Base-by-base conservation (phyloP, 2,329 filamentous ascomycete species). In the Fusarium sp. region DNA sequence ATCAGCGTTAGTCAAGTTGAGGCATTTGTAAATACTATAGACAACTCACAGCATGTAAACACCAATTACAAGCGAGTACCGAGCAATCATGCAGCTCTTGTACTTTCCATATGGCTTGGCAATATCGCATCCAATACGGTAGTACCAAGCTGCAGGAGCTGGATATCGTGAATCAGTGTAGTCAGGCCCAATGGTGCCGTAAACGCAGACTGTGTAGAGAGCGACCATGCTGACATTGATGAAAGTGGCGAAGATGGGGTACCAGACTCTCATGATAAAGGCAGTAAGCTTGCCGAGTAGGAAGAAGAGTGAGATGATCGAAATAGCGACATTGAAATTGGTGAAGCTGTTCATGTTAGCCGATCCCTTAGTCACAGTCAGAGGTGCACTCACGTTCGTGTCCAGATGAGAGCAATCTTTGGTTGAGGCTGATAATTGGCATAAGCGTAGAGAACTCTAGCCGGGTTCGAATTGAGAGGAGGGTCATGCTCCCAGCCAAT, bases 241-340 rank as follows among this genome's bases (percentile, higher is more conserved):
- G 60, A 91, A 68, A 30, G 89, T 80, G 66, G 89, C 90, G 62
- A 95, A 66, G 67, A 93, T 79, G 11, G 93, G 93, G 73, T 86
- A 90, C 86, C 90, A 94, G 77, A 91, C 83, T 79, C 91, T 90
- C 86, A 95, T 90, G 77, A 93, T 89, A 82, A 89, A 91, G 77
- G 89, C 86, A 69, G 92, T 89, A 71, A 89, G 86, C 84, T 94
- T 95, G 80, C 87, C 85, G 48, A 95, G 87, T 70, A 94, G 87
- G 79, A 94, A 86, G 84, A 95, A 95, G 80, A 93, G 91, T 65
- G 90, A 91, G 60, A 94, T 85, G 73, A 95, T 88, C 41, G 92
- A 92, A 74, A 95, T 91, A 78, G 91, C 91, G 74, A 95, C 89
- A 78, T 95, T 94, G 83, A 89, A 94, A 75, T 91, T 86, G 53